Conservation (phyloP, 352 stramenopile species). For the Phytophthora syringae region DNA sequence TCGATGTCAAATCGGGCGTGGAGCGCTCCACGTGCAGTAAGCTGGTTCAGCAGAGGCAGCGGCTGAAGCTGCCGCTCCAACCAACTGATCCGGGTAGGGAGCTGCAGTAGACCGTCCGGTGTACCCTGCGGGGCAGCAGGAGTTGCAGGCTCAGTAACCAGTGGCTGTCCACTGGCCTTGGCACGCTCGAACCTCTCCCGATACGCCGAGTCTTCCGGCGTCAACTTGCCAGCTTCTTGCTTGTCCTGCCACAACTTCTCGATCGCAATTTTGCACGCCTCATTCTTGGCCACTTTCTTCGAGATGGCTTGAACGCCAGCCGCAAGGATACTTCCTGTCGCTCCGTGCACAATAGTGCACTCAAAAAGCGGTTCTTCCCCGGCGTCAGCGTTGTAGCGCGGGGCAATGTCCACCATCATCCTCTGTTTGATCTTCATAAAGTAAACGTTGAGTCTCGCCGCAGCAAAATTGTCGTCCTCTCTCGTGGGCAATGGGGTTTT, state of each 20-base stretch:
- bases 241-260: conserved; percentile 86
- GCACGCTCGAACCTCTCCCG: conserved; percentile 54
- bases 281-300: conserved; percentile 79
- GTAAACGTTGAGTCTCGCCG: conserved; percentile 59
- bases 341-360: conserved; percentile 55
- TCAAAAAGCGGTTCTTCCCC: conserved; percentile 71
- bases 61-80: conserved; percentile 54
- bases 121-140: background rate
- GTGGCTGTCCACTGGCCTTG: conserved; percentile 20
- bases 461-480: conserved; percentile 74
- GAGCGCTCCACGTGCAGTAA: conserved; percentile 51
- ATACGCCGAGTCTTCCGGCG: conserved; percentile 65
- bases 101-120: conserved; percentile 2
- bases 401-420: conserved; percentile 55
- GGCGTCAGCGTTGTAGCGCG: conserved; percentile 50
- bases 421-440: conserved; percentile 71
- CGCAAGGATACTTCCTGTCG: conserved; percentile 46
- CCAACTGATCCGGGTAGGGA: conserved; percentile 43
- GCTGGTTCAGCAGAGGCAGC: conserved; percentile 60
- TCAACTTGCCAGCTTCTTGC: conserved; percentile 51
- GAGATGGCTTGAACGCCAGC: conserved; percentile 59
- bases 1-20: conserved; percentile 52
- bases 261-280: conserved; percentile 64
- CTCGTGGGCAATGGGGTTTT: conserved; percentile 49
- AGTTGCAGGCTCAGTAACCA: conserved; percentile 1